Percentiles rank a stretch among this genome's conserved stretches.
phyloP scores from a whole-genome alignment of 306 rosid species.

The Citrullus colocynthis region DNA sequence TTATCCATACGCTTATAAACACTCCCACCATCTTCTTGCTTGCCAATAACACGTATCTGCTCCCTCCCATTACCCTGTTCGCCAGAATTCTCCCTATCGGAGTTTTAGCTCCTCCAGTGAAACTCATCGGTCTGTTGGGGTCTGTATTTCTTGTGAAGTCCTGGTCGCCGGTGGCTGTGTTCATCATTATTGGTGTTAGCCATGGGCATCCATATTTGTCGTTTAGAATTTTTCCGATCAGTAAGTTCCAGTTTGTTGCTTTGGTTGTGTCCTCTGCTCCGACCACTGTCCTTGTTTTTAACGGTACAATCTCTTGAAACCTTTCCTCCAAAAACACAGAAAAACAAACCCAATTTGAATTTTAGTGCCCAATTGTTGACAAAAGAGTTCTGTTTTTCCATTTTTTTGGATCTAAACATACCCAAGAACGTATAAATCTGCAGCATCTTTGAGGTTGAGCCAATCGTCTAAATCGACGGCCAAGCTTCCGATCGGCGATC shows the following conservation, averaged over 20 bases:
- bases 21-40: conserved; percentile 98
- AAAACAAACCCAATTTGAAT: neutral
- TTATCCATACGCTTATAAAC: conserved; percentile 77
- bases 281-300: conserved; percentile 60
- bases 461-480: conserved; percentile 83
- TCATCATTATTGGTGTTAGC: conserved; percentile 34
- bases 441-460: conserved; percentile 71
- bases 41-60: conserved; percentile 44
- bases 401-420: conserved; percentile 17
- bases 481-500: conserved; percentile 67
- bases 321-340: conserved; percentile 21
- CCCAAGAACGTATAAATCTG: conserved; percentile 93
- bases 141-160: neutral
- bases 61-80: conserved; percentile 10
- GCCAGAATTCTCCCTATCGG: conserved; percentile 11
- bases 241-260: conserved; percentile 70
- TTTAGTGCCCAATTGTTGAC: neutral
- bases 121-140: conserved; percentile 9
- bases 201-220: conserved; percentile 35
- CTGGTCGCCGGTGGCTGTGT: conserved; percentile 24
- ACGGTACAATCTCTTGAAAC: conserved; percentile 87
- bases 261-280: conserved; percentile 71
- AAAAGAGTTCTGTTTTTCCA: neutral
- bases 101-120: conserved; percentile 5
- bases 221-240: conserved; percentile 59